Evolutionary conservation across 202 grass and related monocot species (phyloP).

Genomic region (Schoenoplectus tabernaemontani): DNA sequence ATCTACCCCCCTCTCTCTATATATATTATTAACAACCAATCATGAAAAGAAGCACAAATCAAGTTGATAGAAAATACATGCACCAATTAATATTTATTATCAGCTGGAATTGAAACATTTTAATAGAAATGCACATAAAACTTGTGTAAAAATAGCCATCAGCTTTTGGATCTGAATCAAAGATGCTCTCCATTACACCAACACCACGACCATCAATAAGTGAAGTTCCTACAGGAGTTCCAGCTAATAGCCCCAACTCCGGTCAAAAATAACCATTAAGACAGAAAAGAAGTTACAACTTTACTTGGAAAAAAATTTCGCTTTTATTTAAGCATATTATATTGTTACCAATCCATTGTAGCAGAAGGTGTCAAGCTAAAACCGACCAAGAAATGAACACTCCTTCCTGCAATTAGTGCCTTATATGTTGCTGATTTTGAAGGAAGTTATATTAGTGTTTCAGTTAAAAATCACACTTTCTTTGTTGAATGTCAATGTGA

Average conservation of each 20-base stretch:
- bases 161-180: slow-evolving; percentile 37
- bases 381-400: slow-evolving; percentile 97
- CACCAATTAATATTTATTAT: background rate
- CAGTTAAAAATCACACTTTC: background rate
- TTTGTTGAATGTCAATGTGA: slow-evolving; percentile 3
- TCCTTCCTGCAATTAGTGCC: slow-evolving; percentile 11
- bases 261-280: slow-evolving; percentile 28
- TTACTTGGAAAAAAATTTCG: background rate
- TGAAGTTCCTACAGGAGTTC: slow-evolving; percentile 82
- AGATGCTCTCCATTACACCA: slow-evolving; percentile 76
- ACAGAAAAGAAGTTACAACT: background rate
- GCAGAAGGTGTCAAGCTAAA: slow-evolving; percentile 70
- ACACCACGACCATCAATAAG: slow-evolving; percentile 96
- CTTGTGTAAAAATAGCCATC: slow-evolving; percentile 27
- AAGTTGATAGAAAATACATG: too few relatives aligned
- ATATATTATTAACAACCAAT: too few relatives aligned
- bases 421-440: background rate
- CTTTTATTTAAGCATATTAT: slow-evolving; percentile 6
- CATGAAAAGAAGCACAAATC: too few relatives aligned
- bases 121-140: background rate
- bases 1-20: too few relatives aligned
- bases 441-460: background rate
- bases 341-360: slow-evolving; percentile 54
- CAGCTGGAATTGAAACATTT: background rate
- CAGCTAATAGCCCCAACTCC: slow-evolving; percentile 72